Evolutionary conservation across 345 rosid species (phyloP).

Genomic region (Heritiera fomes): DNA sequence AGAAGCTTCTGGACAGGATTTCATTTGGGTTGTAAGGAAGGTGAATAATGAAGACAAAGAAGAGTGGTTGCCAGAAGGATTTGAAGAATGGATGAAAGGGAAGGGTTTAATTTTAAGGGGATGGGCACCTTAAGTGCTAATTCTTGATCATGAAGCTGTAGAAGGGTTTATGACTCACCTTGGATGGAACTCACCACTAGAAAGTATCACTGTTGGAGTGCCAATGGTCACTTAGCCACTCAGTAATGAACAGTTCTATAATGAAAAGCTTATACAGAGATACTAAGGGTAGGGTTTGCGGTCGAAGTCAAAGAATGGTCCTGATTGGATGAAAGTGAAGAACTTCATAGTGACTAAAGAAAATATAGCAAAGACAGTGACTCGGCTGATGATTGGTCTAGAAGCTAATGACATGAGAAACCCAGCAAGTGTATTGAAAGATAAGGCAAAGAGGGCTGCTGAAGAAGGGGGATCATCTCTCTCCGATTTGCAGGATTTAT

Average conservation of each 20-base stretch:
- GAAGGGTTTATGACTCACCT: constrained; percentile 54
- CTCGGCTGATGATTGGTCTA: constrained; percentile 37
- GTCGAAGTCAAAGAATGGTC: constrained; percentile 34
- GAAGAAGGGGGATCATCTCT: constrained; percentile 54
- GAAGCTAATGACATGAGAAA: constrained; percentile 40
- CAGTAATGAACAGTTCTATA: constrained; percentile 47
- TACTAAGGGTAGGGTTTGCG: constrained; percentile 36
- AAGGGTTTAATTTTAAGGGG: constrained; percentile 47
- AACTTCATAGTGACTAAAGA: constrained; percentile 26
- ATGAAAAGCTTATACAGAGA: constrained; percentile 43
- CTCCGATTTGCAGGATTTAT: constrained; percentile 31
- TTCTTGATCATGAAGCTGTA: constrained; percentile 17
- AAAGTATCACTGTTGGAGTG: constrained; percentile 42
- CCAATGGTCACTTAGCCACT: constrained; percentile 56
- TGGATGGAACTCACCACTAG: constrained; percentile 55
- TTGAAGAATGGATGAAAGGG: constrained; percentile 37
- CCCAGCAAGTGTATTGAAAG: constrained; percentile 25
- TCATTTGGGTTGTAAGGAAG: constrained; percentile 49
- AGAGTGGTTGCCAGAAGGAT: constrained; percentile 56
- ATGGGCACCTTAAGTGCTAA: no score
- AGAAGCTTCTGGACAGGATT: constrained; percentile 40
- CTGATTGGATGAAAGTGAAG: constrained; percentile 8
- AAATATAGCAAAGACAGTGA: constrained; percentile 31
- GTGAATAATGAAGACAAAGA: constrained; percentile 26
- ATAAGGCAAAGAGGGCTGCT: constrained; percentile 39